These are phyloP conservation scores for Logfia minima DNA, from an alignment of 129 eudicot genomes.

Conservation along the genomic window DNA sequence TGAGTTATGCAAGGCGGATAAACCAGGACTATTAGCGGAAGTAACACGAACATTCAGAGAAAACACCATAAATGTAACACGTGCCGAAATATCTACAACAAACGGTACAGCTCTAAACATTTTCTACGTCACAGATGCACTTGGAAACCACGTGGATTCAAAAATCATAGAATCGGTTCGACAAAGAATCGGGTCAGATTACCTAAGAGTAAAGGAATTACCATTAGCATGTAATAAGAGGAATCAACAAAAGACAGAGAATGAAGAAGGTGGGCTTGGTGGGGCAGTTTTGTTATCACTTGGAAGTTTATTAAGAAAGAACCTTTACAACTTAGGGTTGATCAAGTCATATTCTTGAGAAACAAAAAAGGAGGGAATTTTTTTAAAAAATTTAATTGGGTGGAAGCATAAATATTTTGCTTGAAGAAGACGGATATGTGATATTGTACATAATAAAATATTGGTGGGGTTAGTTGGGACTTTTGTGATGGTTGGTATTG, in stretches of 20 bases:
- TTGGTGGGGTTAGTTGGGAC: slow-evolving; percentile 19
- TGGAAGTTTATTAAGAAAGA: slow-evolving; percentile 82
- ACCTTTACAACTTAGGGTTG: slow-evolving; percentile 76
- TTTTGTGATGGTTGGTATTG: slow-evolving; percentile 42
- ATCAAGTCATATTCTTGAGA: slow-evolving; percentile 72
- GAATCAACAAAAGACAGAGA: slow-evolving; percentile 42
- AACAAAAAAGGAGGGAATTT: background rate
- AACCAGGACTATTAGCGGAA: slow-evolving; percentile 63
- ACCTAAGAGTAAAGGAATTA: slow-evolving; percentile 73
- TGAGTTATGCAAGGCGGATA: slow-evolving; percentile 59
- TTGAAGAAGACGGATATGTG: slow-evolving; percentile 17
- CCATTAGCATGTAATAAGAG: slow-evolving; percentile 32
- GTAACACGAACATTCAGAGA: slow-evolving; percentile 83
- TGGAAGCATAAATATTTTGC: slow-evolving; percentile 36
- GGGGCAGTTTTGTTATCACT: slow-evolving; percentile 77
- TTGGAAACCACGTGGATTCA: slow-evolving; percentile 53
- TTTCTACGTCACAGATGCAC: slow-evolving; percentile 70
- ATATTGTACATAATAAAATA: slow-evolving; percentile 27
- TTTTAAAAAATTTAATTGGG: background rate
- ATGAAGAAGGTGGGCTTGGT: slow-evolving; percentile 53
- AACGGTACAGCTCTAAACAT: slow-evolving; percentile 48
- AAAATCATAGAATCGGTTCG: slow-evolving; percentile 60
- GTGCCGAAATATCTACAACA: slow-evolving; percentile 75
- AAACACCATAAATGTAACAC: slow-evolving; percentile 75
- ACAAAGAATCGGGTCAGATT: slow-evolving; percentile 54